A percentile compares a stretch with the other conserved stretches of the same genome.
These are phyloP conservation scores for Epichloe baconii DNA, from an alignment of 2,329 filamentous ascomycete species.

Conservation along the genomic window DNA sequence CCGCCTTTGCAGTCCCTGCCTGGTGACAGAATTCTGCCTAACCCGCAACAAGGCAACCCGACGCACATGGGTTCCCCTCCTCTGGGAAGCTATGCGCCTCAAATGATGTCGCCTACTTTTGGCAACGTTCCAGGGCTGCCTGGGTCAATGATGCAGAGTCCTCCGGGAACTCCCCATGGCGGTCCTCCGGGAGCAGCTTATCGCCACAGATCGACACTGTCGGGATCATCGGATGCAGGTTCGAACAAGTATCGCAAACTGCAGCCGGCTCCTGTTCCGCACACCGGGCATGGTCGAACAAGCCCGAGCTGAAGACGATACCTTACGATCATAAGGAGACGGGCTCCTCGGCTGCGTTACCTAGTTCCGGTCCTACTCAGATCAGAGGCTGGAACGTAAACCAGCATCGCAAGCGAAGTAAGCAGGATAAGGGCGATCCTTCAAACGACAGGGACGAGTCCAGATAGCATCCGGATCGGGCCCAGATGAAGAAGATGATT, in stretches of 20 bases:
- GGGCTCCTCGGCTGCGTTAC: slow-evolving; percentile 39
- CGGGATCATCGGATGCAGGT: slow-evolving; percentile 24
- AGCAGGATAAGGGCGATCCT: slow-evolving; percentile 19
- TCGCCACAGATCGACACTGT: slow-evolving; percentile 24
- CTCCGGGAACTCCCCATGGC: slow-evolving; percentile 21
- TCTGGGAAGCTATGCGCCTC: slow-evolving; percentile 16
- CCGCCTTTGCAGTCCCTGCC: slow-evolving; percentile 17
- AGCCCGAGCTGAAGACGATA: slow-evolving; percentile 44
- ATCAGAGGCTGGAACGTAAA: slow-evolving; percentile 45
- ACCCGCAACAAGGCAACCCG: slow-evolving; percentile 16
- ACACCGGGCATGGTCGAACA: slow-evolving; percentile 32
- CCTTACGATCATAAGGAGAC: slow-evolving; percentile 49
- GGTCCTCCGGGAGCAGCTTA: slow-evolving; percentile 16
- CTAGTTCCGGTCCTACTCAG: slow-evolving; percentile 40
- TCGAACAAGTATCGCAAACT: slow-evolving; percentile 42
- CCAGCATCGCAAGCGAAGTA: slow-evolving; percentile 24
- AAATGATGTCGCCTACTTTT: slow-evolving; percentile 26
- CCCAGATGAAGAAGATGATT: slow-evolving; percentile 11
- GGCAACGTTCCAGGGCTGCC: slow-evolving; percentile 17
- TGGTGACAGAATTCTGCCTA: slow-evolving; percentile 22
- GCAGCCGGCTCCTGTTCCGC: slow-evolving; percentile 42
- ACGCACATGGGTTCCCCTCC: slow-evolving; percentile 23
- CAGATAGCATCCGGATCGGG: slow-evolving; percentile 22
- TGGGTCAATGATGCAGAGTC: slow-evolving; percentile 21
- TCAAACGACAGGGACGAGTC: slow-evolving; percentile 24